Percentiles rank a stretch among this genome's conserved stretches.
These are phyloP conservation scores for Apostasia ramifera DNA, from an alignment of 106 monocot genomes.

Conservation along the genomic window DNA sequence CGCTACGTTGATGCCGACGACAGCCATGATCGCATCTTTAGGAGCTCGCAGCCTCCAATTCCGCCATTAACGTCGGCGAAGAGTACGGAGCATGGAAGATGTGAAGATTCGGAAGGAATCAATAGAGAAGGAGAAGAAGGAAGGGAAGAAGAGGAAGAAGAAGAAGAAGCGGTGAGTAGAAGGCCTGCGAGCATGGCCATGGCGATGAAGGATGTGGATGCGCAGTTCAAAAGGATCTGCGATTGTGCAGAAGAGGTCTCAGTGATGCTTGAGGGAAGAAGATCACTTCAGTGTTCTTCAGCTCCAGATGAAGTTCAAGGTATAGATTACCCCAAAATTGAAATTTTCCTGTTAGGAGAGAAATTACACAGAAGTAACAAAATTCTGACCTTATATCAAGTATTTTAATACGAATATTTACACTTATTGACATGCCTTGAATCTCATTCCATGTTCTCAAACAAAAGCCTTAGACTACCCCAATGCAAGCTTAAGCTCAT, in stretches of 20 bases:
- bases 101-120: constrained; percentile 13
- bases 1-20: constrained; percentile 58
- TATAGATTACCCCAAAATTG: constrained; percentile 1
- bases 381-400: too few relatives aligned
- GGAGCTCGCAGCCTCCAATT: constrained; percentile 36
- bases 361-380: too few relatives aligned
- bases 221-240: constrained; percentile 59
- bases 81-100: constrained; percentile 33
- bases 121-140: constrained; percentile 7
- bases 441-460: constrained; percentile 36
- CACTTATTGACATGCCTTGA: background rate
- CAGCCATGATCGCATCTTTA: constrained; percentile 31
- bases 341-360: too few relatives aligned
- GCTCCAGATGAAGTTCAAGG: constrained; percentile 44
- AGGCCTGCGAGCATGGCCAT: constrained; percentile 65
- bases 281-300: constrained; percentile 39
- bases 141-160: constrained; percentile 13
- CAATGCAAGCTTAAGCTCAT: too few relatives aligned
- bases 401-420: background rate
- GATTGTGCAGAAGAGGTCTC: constrained; percentile 63
- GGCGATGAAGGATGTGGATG: constrained; percentile 63
- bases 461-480: too few relatives aligned
- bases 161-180: constrained; percentile 47
- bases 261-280: constrained; percentile 67
- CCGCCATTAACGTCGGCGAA: constrained; percentile 61